A percentile compares a stretch with the other conserved stretches of the same genome.
Evolutionary conservation across 2,329 filamentous ascomycete species (phyloP).

Genomic region (Aspergillus neotritici): DNA sequence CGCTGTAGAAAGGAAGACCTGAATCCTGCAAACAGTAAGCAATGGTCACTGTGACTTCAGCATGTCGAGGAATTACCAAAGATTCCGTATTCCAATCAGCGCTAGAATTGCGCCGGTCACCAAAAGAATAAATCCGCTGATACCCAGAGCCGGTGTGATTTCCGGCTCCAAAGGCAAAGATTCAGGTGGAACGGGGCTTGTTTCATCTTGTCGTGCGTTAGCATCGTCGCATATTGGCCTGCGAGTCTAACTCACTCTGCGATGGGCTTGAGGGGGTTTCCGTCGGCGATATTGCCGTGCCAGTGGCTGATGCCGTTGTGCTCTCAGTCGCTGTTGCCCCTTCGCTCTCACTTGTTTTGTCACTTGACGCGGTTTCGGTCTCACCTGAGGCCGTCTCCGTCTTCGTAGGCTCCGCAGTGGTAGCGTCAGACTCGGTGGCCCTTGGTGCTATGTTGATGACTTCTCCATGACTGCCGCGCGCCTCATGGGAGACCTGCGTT

Average conservation of each 20-base stretch:
- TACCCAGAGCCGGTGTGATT: conserved; percentile 74
- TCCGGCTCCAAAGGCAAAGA: conserved; percentile 64
- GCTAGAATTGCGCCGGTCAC: conserved; percentile 64
- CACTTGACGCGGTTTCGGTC: conserved; percentile 4
- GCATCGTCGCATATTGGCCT: not conserved
- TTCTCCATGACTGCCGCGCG: conserved; percentile 3
- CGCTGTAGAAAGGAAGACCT: conserved; percentile 73
- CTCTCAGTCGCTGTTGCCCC: conserved; percentile 8
- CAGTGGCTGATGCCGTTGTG: conserved; percentile 9
- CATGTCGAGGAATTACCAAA: conserved; percentile 43
- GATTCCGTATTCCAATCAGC: conserved; percentile 76
- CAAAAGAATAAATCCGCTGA: conserved; percentile 72
- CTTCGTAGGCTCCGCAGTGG: conserved; percentile 6
- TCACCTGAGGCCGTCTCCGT: no score
- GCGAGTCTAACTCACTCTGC: conserved; percentile 8
- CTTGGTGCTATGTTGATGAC: conserved; percentile 4
- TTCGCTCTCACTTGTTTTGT: conserved; percentile 4
- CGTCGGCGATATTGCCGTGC: conserved; percentile 22
- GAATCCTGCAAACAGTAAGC: conserved; percentile 44
- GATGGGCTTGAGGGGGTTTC: conserved; percentile 14
- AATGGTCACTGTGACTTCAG: not conserved
- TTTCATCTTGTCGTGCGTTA: conserved; percentile 10
- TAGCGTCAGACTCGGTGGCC: conserved; percentile 9
- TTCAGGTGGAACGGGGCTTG: conserved; percentile 21
- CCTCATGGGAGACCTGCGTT: conserved; percentile 7